These are phyloP conservation scores for Dactylellina parvicollis DNA, from an alignment of 2,329 filamentous ascomycete genomes.

Conservation along the genomic window DNA sequence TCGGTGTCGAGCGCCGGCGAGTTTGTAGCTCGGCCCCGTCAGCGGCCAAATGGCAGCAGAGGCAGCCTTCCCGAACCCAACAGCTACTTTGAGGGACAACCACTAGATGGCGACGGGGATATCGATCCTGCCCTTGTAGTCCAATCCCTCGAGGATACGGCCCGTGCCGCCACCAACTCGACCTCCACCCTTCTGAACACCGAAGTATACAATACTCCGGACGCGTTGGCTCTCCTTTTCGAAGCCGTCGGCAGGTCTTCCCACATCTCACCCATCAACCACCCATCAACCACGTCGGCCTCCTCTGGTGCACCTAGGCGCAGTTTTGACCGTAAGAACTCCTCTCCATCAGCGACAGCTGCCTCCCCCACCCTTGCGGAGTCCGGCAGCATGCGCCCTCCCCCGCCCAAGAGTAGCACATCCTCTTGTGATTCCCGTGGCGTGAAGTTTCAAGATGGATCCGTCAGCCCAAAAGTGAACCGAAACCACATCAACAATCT, in stretches of 20 bases:
- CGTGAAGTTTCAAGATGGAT: constrained; percentile 52
- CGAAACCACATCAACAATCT: constrained; percentile 54
- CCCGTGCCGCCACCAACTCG: constrained; percentile 41
- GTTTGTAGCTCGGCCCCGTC: constrained; percentile 59
- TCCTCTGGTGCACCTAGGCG: constrained; percentile 45
- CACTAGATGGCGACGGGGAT: constrained; percentile 68
- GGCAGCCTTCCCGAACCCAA: constrained; percentile 69
- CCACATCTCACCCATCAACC: constrained; percentile 49
- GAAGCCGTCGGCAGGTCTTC: constrained; percentile 70
- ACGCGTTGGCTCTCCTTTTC: constrained; percentile 89
- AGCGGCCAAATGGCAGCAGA: constrained; percentile 74
- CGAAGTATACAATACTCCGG: constrained; percentile 88
- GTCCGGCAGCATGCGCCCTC: constrained; percentile 48
- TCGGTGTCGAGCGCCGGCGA: constrained; percentile 42
- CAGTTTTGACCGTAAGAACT: constrained; percentile 53
- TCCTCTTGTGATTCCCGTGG: constrained; percentile 51
- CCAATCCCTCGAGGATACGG: constrained; percentile 59
- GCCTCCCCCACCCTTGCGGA: constrained; percentile 46
- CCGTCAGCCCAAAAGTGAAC: constrained; percentile 52
- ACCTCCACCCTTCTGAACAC: constrained; percentile 65
- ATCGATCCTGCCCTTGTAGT: constrained; percentile 71
- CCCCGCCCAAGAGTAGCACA: constrained; percentile 49
- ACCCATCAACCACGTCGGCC: constrained; percentile 56
- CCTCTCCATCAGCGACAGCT: constrained; percentile 48
- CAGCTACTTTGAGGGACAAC: constrained; percentile 60